A percentile compares a stretch with the other conserved stretches of the same genome.
Conservation (phyloP, 495 filamentous ascomycete species). For the Xylona heveae region DNA sequence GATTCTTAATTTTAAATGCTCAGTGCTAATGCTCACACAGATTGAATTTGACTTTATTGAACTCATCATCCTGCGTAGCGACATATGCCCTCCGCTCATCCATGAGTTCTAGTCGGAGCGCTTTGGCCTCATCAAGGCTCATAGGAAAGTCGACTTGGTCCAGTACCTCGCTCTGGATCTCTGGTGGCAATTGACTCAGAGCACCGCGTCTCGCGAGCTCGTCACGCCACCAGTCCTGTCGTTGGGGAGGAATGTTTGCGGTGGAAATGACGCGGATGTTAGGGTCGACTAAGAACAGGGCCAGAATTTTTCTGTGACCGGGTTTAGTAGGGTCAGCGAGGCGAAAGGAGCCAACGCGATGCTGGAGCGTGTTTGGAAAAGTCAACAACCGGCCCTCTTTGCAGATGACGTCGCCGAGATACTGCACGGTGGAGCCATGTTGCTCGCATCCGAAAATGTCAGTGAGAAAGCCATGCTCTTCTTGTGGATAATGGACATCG, state of each 20-base stretch:
- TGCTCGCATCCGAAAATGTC: constrained; percentile 12
- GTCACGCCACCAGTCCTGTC: constrained; percentile 18
- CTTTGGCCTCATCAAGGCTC: constrained; percentile 21
- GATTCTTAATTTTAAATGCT: background rate
- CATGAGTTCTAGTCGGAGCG: constrained; percentile 26
- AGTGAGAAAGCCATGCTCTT: constrained; percentile 14
- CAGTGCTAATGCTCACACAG: background rate
- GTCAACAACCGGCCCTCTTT: constrained; percentile 8
- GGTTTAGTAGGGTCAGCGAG: constrained; percentile 25
- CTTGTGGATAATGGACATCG: constrained; percentile 12
- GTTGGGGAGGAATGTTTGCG: constrained; percentile 32
- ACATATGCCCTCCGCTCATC: constrained; percentile 17
- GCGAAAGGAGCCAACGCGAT: constrained; percentile 26
- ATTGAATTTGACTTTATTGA: too few relatives aligned
- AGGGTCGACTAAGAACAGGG: constrained; percentile 36
- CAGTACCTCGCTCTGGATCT: constrained; percentile 19
- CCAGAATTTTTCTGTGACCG: constrained; percentile 32
- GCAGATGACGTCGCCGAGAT: constrained; percentile 16
- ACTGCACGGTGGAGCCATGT: constrained; percentile 12
- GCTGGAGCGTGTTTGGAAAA: constrained; percentile 22
- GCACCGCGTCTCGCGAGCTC: constrained; percentile 8
- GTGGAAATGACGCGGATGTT: constrained; percentile 26
- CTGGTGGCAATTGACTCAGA: constrained; percentile 13
- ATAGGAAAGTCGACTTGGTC: constrained; percentile 16
- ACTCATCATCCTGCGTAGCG: too few relatives aligned